phyloP scores from a whole-genome alignment of 73 alveolate species.

The Paramecium pentaurelia region DNA sequence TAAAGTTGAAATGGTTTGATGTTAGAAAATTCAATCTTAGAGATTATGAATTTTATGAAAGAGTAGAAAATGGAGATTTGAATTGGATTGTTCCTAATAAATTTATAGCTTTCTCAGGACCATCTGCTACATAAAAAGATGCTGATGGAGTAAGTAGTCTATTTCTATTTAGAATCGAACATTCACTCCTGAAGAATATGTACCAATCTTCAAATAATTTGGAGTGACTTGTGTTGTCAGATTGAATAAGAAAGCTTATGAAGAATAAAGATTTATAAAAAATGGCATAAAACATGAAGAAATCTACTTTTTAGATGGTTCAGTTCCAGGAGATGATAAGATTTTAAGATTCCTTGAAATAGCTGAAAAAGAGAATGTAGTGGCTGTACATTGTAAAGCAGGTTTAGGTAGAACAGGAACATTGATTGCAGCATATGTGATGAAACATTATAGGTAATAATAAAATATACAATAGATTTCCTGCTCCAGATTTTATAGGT shows the following conservation, averaged over 20 bases:
- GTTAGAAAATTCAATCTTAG: constrained; percentile 75
- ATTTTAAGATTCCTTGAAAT: constrained; percentile 78
- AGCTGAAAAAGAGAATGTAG: constrained; percentile 80
- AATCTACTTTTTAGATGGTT: constrained; percentile 93
- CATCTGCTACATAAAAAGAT: constrained; percentile 70
- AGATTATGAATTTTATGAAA: constrained; percentile 90
- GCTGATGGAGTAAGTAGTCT: constrained; percentile 57
- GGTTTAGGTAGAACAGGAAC: constrained; percentile 99
- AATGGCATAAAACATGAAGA: constrained; percentile 83
- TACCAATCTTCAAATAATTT: constrained; percentile 83
- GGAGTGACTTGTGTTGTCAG: constrained; percentile 85
- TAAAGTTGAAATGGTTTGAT: constrained; percentile 91
- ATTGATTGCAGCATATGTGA: constrained; percentile 82
- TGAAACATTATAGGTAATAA: constrained; percentile 74
- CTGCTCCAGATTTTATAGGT: constrained; percentile 87
- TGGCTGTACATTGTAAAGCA: constrained; percentile 98
- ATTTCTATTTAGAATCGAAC: constrained; percentile 53
- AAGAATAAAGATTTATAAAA: constrained; percentile 69
- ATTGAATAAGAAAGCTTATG: constrained; percentile 82
- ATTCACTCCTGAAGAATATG: constrained; percentile 94
- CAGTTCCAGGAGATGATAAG: constrained; percentile 88
- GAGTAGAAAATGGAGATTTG: constrained; percentile 92
- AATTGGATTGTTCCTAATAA: constrained; percentile 94
- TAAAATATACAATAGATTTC: constrained; percentile 50
- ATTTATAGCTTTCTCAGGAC: constrained; percentile 91